Base-by-base conservation (phyloP, 257 asterid species). In the Lantana camara region DNA sequence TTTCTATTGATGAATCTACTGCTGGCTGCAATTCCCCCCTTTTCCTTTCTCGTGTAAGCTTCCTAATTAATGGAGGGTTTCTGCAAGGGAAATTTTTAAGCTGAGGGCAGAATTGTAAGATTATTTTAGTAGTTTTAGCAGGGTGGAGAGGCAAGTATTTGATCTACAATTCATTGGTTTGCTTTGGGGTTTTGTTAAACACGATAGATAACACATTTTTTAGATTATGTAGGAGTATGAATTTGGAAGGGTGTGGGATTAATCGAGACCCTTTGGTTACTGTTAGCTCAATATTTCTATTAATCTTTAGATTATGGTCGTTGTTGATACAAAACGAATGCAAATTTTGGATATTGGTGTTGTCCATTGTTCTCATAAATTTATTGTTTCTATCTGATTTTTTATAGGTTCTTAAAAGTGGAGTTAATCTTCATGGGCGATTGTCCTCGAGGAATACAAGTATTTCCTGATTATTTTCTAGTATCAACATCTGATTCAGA, bases 401-500 rank as follows among this genome's bases (percentile, higher is more conserved):
- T 42, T 42, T 68, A 17, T 60, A 73, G 71, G 68, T 64, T 58
- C 4, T 70, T 67, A 27, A 40, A 22, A 64, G 76, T 50, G 68
- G 67, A 73, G 57, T 44, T 70, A 24, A 67, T 65, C 76, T 82
- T 74, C 72, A 88, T 84, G 93, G 91, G 82, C 71, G 96, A 85
- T 83, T 89, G 87, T 72, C 95, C 95, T 70, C 78, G 73, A 67
- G 91, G 86, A 49, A 69, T 88, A 73, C 77, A 83, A 69, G 54
- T 83, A 41, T 64, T 74, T 53, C 78, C 77, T 1, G 87, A 86
- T 69, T 77, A 84, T 76, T 88, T 84, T 75, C 75, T 62, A 70
- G 77, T 77, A 35, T 75, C 90, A 48, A 68, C 82, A 54, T 81
- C 95, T 69, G 62, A 60, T 63, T 64, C 79, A n/a, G 77, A 59